Percentiles rank a stretch among this genome's conserved stretches.
These are phyloP conservation scores for Dendrobium huoshanense DNA, from an alignment of 106 monocot genomes.

Conservation along the genomic window DNA sequence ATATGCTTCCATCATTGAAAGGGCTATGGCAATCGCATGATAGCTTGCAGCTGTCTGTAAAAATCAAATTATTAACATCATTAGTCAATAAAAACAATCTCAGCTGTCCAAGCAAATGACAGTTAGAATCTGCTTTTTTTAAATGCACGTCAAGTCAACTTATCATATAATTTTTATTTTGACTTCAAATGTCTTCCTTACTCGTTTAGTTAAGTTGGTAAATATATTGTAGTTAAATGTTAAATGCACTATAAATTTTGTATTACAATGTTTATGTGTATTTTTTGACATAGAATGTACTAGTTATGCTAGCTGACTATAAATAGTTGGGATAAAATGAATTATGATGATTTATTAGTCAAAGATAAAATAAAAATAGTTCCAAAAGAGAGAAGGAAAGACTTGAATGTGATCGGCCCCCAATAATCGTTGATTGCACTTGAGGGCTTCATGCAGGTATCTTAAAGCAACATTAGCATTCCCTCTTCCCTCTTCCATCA, in stretches of 20 bases:
- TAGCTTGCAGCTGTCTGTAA: constrained; percentile 96
- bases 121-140: not conserved
- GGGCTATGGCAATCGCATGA: constrained; percentile 94
- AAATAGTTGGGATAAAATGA: not conserved
- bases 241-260: not conserved
- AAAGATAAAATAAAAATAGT: not conserved
- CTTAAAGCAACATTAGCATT: constrained; percentile 90
- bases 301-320: not conserved
- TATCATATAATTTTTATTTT: not conserved
- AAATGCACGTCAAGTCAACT: not conserved
- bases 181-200: not conserved
- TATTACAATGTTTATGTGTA: too few species aligned
- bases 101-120: not conserved
- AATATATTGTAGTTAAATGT: not conserved
- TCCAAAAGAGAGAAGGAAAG: not conserved
- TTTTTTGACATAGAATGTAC: not conserved
- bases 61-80: not conserved
- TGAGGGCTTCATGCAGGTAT: constrained; percentile 89
- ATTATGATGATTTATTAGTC: not conserved
- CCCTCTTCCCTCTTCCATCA: constrained; percentile 99
- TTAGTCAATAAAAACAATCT: not conserved
- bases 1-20: constrained; percentile 97
- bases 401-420: constrained; percentile 97
- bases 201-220: not conserved
- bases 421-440: constrained; percentile 86